A percentile compares a stretch with the other conserved stretches of the same genome.
Conservation (phyloP, 2,329 filamentous ascomycete genomes). For the Apiospora pterosperma region DNA sequence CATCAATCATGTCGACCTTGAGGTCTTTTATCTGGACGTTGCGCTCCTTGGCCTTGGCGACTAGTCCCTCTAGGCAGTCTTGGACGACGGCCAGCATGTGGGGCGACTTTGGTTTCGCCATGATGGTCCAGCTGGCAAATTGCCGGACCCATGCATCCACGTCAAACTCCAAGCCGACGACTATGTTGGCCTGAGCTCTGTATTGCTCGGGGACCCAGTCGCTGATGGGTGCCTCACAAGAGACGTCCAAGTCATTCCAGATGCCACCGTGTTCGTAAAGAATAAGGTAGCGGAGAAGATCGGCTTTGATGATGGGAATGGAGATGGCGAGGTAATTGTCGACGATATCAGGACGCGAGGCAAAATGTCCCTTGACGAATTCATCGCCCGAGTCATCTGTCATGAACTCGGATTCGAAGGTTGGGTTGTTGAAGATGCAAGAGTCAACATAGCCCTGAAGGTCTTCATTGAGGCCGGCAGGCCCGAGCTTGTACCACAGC, state of each 20-base stretch:
- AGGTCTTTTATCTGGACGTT: constrained; percentile 15
- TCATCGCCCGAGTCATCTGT: constrained; percentile 26
- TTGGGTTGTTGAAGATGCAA: constrained; percentile 26
- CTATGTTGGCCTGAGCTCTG: constrained; percentile 22
- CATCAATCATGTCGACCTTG: constrained; percentile 20
- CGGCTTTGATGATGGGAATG: constrained; percentile 35
- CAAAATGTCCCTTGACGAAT: constrained; percentile 30
- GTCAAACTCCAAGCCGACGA: constrained; percentile 38
- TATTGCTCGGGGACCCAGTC: constrained; percentile 34
- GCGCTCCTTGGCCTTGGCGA: constrained; percentile 10
- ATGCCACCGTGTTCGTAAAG: constrained; percentile 35
- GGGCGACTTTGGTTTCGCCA: constrained; percentile 20
- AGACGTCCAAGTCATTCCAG: constrained; percentile 38
- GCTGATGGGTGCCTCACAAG: constrained; percentile 27
- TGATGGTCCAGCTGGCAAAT: constrained; percentile 28
- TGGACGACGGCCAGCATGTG: constrained; percentile 25
- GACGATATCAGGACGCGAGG: constrained; percentile 33
- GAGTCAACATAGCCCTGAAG: constrained; percentile 5
- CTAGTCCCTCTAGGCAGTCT: constrained; percentile 21
- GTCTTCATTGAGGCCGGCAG: constrained; percentile 4
- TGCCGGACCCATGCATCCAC: constrained; percentile 14
- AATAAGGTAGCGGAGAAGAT: constrained; percentile 40
- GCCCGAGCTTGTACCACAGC: constrained; percentile 7
- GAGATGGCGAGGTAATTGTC: constrained; percentile 28
- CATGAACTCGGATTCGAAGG: constrained; percentile 24